Base-by-base conservation (phyloP, 2,329 filamentous ascomycete species). In the Cylindrodendrum hubeiense region DNA sequence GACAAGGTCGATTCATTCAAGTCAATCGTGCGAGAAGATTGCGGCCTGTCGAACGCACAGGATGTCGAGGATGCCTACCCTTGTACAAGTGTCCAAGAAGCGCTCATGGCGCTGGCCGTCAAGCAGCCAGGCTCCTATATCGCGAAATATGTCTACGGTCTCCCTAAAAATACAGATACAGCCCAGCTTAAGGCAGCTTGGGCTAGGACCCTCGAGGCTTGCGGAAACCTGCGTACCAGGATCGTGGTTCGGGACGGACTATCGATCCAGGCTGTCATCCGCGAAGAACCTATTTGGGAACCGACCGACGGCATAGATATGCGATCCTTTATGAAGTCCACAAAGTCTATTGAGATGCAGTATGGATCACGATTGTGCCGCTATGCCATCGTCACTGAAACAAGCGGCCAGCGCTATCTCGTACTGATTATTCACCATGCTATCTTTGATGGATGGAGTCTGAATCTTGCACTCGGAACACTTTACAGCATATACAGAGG, bases 31-130 rank as follows among this genome's bases (percentile, higher is more conserved):
- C 46, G 26, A 10, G 46, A n/a, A 7, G 34, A 59, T 43, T 59
- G 56, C 5, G 10, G 44, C 7, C 21, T 59, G 3, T n/a, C 19
- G 17, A 5, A 17, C 9, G 19, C 10, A 5, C 34, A 59, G 7
- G 15, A 12, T 3, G 49, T 60, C 22, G 15, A 52, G 8, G 59
- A 62, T 39, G 34, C 41, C 12, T 55, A 77, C 34, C 80, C 80
- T 3, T 79, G 77, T 60, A 78, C 79, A 0, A 67, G 76, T 1
- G 57, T 81, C 0, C 80, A 82, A 39, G 76, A 77, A 60, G 78
- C 78, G 2, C 70, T 82, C 3, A 65, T 82, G 22, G 71, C 65
- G 3, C 37, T 66, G 13, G 56, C 63, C 37, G 50, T 53, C 19
- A 63, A 63, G 53, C 55, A 54, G 21, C 44, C 60, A 24, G 60